phyloP scores from a whole-genome alignment of 106 monocot species.

The Vanilla planifolia region DNA sequence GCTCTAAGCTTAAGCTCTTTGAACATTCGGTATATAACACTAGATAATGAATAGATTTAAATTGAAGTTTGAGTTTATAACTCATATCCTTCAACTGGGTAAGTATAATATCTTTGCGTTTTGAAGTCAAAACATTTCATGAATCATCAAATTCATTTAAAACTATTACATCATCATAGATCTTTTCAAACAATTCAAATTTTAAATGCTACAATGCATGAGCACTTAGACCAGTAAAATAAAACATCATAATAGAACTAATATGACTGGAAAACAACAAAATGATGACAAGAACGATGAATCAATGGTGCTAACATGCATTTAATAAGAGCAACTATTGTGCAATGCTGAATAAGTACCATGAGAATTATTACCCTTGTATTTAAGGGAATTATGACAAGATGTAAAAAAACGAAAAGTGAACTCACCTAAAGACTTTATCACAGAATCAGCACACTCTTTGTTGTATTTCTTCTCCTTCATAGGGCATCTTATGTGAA shows the following conservation, averaged over 20 bases:
- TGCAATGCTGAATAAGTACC: not conserved
- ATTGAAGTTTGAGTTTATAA: too few species aligned
- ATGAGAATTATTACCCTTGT: not conserved
- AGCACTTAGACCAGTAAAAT: not conserved
- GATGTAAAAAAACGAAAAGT: conserved; percentile 4
- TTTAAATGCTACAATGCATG: too few species aligned
- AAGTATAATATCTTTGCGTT: too few species aligned
- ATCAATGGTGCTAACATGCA: not conserved
- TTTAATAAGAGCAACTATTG: not conserved
- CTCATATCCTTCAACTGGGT: too few species aligned
- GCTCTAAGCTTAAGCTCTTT: too few species aligned
- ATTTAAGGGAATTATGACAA: not conserved
- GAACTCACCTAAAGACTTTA: conserved; percentile 77
- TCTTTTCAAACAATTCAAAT: too few species aligned
- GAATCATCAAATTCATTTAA: too few species aligned
- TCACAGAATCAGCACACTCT: conserved; percentile 84
- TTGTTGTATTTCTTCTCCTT: conserved; percentile 91
- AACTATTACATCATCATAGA: too few species aligned
- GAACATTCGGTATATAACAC: too few species aligned
- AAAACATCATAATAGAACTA: not conserved
- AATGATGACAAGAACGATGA: not conserved
- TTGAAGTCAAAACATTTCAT: too few species aligned
- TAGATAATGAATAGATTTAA: too few species aligned
- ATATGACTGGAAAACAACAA: not conserved
- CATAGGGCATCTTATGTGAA: conserved; percentile 97